Evolutionary conservation across 345 rosid genomes (phyloP).

Genomic region (Corymbia maculata): DNA sequence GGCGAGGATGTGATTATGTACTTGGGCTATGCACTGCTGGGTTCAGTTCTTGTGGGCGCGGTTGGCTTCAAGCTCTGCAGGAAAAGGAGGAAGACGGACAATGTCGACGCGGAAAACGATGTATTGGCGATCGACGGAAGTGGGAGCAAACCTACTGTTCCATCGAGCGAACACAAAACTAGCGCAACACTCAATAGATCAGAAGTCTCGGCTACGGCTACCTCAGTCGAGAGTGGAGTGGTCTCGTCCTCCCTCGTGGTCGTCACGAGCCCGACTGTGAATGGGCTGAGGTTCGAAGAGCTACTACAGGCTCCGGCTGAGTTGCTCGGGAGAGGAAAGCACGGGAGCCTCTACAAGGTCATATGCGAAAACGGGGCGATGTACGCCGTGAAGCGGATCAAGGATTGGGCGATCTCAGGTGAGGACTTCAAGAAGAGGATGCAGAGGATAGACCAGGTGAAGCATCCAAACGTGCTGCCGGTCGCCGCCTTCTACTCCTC

Average conservation of each 20-base stretch:
- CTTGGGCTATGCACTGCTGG: conserved; percentile 32
- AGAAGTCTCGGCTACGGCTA: conserved; percentile 9
- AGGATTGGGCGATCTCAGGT: conserved; percentile 36
- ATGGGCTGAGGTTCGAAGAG: conserved; percentile 42
- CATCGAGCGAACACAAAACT: neutral
- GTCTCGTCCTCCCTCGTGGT: conserved; percentile 30
- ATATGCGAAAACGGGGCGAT: conserved; percentile 20
- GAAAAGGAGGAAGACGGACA: conserved; percentile 5
- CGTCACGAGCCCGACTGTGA: conserved; percentile 31
- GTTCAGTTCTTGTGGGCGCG: conserved; percentile 5
- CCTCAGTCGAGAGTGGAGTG: conserved; percentile 13
- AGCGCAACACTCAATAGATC: conserved; percentile 1
- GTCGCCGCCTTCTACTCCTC: conserved; percentile 43
- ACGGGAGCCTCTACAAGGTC: conserved; percentile 45
- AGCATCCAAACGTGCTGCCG: conserved; percentile 43
- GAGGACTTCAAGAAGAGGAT: conserved; percentile 38
- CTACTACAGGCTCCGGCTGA: conserved; percentile 57
- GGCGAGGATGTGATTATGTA: conserved; percentile 21
- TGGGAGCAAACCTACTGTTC: neutral
- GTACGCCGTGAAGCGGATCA: conserved; percentile 53
- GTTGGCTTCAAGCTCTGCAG: conserved; percentile 5
- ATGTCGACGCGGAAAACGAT: neutral
- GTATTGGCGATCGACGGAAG: conserved; percentile 10
- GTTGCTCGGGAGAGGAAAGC: conserved; percentile 44
- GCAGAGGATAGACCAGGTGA: conserved; percentile 30